Evolutionary conservation across 2,329 filamentous ascomycete species (phyloP).

Genomic region (Juglanconis sp.): DNA sequence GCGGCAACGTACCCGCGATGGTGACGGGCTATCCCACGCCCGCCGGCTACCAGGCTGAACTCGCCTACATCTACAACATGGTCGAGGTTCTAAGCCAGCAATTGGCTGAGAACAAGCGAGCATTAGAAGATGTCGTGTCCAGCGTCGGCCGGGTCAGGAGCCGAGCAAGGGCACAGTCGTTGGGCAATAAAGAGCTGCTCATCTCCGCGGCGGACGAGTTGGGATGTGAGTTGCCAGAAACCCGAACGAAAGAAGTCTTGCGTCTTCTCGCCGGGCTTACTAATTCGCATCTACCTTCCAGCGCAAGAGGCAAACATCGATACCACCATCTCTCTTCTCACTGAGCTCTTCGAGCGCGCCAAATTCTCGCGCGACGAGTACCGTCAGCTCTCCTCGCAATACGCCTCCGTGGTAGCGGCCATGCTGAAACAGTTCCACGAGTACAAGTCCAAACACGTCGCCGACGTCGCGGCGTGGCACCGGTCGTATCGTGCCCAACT

Average conservation of each 20-base stretch:
- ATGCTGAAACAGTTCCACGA: conserved; percentile 64
- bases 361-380: conserved; percentile 60
- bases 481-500: conserved; percentile 63
- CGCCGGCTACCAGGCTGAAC: conserved; percentile 65
- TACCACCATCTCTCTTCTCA: conserved; percentile 57
- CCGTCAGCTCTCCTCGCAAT: conserved; percentile 54
- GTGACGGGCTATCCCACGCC: conserved; percentile 53
- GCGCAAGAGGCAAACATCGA: conserved; percentile 60
- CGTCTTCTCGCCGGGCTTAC: neutral
- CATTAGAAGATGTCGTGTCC: conserved; percentile 62
- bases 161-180: conserved; percentile 48
- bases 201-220: conserved; percentile 54
- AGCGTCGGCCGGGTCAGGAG: conserved; percentile 60
- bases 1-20: conserved; percentile 43
- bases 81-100: conserved; percentile 64
- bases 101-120: conserved; percentile 58
- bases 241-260: neutral
- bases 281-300: conserved; percentile 25
- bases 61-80: conserved; percentile 66
- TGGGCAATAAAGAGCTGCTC: conserved; percentile 59
- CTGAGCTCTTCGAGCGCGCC: conserved; percentile 60
- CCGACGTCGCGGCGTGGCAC: conserved; percentile 63
- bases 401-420: conserved; percentile 52
- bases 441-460: conserved; percentile 61
- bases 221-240: conserved; percentile 40